Evolutionary conservation across 495 filamentous ascomycete genomes (phyloP).

Genomic region (Physcia stellaris): DNA sequence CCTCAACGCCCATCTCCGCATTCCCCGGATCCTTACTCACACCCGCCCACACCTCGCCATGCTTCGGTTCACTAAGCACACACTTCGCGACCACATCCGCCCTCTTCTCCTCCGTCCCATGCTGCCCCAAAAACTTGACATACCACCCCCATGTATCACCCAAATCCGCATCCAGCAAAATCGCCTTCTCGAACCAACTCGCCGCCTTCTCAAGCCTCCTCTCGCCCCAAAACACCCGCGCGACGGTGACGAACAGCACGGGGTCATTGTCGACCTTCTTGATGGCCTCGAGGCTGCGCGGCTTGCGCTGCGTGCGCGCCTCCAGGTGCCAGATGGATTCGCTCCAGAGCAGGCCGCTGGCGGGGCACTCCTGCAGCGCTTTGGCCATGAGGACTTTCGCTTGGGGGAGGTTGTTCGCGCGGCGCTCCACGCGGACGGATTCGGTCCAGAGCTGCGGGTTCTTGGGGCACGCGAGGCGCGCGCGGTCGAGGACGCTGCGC

Average conservation of each 20-base stretch:
- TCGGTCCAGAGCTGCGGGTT: conserved; percentile 79
- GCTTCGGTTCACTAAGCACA: conserved; percentile 63
- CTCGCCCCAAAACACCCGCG: conserved; percentile 65
- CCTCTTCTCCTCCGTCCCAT: conserved; percentile 88
- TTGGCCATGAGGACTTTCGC: conserved; percentile 85
- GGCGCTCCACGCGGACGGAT: conserved; percentile 78
- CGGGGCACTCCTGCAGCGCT: conserved; percentile 81
- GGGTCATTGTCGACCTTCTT: conserved; percentile 93
- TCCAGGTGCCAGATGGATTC: conserved; percentile 94
- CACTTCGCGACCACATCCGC: conserved; percentile 66
- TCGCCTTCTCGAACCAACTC: conserved; percentile 94
- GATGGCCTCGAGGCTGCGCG: conserved; percentile 81
- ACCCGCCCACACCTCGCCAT: conserved; percentile 85
- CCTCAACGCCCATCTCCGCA: conserved; percentile 56
- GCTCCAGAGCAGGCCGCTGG: conserved; percentile 78
- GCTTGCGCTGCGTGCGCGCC: conserved; percentile 76
- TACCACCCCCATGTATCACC: conserved; percentile 99
- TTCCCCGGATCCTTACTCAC: conserved; percentile 78
- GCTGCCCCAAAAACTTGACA: conserved; percentile 78
- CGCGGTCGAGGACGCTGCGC: conserved; percentile 81
- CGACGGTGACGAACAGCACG: conserved; percentile 63
- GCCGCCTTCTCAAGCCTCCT: conserved; percentile 78
- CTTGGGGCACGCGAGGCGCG: conserved; percentile 74
- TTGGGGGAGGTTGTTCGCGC: conserved; percentile 69
- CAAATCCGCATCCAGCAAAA: conserved; percentile 67